These are phyloP conservation scores for Metarhizium album DNA, from an alignment of 2,329 filamentous ascomycete species.

Conservation along the genomic window DNA sequence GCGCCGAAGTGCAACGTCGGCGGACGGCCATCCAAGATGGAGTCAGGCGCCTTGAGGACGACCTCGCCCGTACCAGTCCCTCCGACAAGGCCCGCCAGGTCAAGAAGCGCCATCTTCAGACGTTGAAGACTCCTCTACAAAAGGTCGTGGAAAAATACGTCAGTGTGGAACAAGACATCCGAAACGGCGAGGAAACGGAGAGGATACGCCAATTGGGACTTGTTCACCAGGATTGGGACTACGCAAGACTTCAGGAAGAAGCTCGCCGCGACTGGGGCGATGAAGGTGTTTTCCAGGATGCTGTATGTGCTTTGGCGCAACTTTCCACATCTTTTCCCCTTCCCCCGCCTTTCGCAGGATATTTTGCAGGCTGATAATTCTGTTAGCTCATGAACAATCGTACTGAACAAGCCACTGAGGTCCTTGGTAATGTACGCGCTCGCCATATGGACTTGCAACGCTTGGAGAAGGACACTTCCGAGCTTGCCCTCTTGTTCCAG, in stretches of 20 bases:
- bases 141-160: constrained; percentile 36
- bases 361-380: not conserved
- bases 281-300: constrained; percentile 73
- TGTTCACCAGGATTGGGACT: constrained; percentile 69
- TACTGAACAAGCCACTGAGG: constrained; percentile 58
- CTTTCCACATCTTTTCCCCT: not conserved
- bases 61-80: constrained; percentile 49
- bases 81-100: constrained; percentile 46
- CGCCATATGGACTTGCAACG: constrained; percentile 75
- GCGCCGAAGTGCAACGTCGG: constrained; percentile 59
- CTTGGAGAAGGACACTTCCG: constrained; percentile 64
- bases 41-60: constrained; percentile 64
- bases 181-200: constrained; percentile 58
- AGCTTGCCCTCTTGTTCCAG: constrained; percentile 60
- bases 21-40: constrained; percentile 70
- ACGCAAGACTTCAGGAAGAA: constrained; percentile 59
- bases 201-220: constrained; percentile 73
- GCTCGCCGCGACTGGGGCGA: constrained; percentile 62
- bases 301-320: constrained; percentile 41
- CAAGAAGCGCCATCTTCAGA: constrained; percentile 60
- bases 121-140: constrained; percentile 59
- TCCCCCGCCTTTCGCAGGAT: not conserved
- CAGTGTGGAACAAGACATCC: not conserved
- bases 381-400: constrained; percentile 62
- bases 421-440: constrained; percentile 68